Base-by-base conservation (phyloP, 495 filamentous ascomycete species). In the Niebla homalea region DNA sequence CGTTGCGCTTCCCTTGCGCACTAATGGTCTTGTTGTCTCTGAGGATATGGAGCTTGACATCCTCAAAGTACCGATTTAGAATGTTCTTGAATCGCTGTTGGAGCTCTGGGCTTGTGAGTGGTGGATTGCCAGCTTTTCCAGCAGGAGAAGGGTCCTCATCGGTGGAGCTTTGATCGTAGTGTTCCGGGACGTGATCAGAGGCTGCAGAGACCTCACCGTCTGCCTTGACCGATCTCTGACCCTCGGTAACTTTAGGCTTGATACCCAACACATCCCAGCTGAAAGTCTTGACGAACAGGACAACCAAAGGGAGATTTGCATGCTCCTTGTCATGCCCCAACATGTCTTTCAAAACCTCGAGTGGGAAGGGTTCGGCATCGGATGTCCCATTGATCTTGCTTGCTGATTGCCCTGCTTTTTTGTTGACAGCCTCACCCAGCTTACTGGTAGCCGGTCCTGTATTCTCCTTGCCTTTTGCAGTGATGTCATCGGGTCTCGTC, bases 301-400 rank as follows among this genome's bases (percentile, higher is more conserved):
- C 90, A 3, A 94, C 80, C 49, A 99, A 69, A 2, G 93, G 87
- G 37, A 99, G 68, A 61, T 96, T 97, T 25, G 77, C 70, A 64
- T 97, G 92, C 52, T 99, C 90, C 16, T 85, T 77, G 59, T 99
- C 92, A 60, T 95, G 82, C 2, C 89, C 87, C 4, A 97, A 75
- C 49, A 99, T 74, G 60, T 99, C 92, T 68, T 97, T 99, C 35
- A 99, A 68, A 29, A 97, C 89, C 61, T 99, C 92, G 23, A 99
- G 69, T 6, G 92, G 92, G 58, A 97, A 97, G 4, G 92, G 89
- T 49, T 96, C 92, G 7, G 72, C 65, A 36, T 72, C 68, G 46
- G 65, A 67, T 12, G 68, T 67, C 15, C 65, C 62, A 48, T 75
- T 75, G 2, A 60, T 38, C 43, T 68, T 74, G 12, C 53, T 61